phyloP scores from a whole-genome alignment of 2,329 filamentous ascomycete genomes.

The Claviceps arundinis region DNA sequence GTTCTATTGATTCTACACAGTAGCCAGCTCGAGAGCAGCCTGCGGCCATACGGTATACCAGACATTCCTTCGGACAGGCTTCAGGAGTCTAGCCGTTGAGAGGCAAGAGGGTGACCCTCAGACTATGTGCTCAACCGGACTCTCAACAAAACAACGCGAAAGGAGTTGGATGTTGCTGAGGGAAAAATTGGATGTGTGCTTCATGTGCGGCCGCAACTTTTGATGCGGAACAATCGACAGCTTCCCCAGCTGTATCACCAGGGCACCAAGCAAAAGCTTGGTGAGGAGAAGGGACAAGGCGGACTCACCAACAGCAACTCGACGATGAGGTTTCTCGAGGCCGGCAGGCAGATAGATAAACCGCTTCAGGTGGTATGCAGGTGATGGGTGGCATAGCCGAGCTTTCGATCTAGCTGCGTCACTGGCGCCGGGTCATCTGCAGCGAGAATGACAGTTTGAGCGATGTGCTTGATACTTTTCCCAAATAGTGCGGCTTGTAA shows the following conservation, averaged over 20 bases:
- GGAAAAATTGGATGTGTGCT: background rate
- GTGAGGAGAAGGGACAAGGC: background rate
- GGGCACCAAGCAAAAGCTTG: background rate
- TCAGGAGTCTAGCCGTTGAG: too few species aligned
- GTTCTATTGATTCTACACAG: conserved; percentile 1
- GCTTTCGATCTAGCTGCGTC: background rate
- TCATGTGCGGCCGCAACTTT: background rate
- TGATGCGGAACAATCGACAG: background rate
- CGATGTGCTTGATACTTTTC: background rate
- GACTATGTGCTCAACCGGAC: background rate
- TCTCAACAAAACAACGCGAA: background rate
- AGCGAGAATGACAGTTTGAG: background rate
- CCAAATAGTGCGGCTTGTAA: background rate
- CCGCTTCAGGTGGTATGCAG: background rate
- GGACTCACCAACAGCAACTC: background rate
- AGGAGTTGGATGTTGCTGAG: background rate
- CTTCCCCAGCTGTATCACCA: background rate
- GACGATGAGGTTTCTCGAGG: background rate
- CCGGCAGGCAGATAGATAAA: background rate
- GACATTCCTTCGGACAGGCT: background rate
- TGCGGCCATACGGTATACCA: background rate
- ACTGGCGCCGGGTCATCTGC: background rate
- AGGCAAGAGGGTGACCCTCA: too few species aligned
- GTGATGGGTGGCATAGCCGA: background rate
- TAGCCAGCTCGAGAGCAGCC: background rate